Evolutionary conservation across 1,284 basidiomycete genomes (phyloP).

Genomic region (Tetrapyrgos nigripes): DNA sequence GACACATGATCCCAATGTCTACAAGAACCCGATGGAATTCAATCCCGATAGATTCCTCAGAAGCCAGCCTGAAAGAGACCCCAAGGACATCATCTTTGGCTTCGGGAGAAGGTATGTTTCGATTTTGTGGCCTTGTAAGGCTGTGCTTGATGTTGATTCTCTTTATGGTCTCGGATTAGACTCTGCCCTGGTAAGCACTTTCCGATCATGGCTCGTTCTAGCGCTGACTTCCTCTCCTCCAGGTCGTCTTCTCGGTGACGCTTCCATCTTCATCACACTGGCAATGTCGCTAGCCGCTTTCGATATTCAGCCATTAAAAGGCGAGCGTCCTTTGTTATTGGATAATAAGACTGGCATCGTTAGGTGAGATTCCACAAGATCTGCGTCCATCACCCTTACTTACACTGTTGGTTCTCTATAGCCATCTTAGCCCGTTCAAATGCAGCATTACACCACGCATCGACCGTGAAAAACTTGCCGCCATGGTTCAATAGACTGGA

Average conservation of each 20-base stretch:
- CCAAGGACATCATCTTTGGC: conserved; percentile 21
- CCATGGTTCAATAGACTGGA: conserved; percentile 1
- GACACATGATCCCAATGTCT: conserved; percentile 21
- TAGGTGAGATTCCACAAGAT: not conserved
- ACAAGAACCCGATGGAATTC: conserved; percentile 28
- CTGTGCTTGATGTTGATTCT: not conserved
- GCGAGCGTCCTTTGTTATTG: conserved; percentile 7
- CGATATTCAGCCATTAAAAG: conserved; percentile 18
- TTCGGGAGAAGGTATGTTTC: conserved; percentile 22
- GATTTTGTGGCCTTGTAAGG: not conserved
- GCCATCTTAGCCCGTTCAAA: conserved; percentile 38
- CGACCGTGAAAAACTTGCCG: not conserved
- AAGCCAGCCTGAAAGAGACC: conserved; percentile 19
- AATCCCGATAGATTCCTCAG: conserved; percentile 33
- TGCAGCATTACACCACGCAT: conserved; percentile 36
- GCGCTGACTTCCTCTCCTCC: not conserved
- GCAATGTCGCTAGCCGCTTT: conserved; percentile 27
- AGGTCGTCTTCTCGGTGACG: conserved; percentile 28
- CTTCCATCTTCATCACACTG: conserved; percentile 26
- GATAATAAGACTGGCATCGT: conserved; percentile 11
- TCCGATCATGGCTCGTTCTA: too few relatives aligned
- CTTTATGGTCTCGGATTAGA: not conserved
- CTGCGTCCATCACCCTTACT: not conserved
- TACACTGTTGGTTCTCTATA: conserved; percentile 6
- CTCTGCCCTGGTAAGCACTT: conserved; percentile 19